Base-by-base conservation (phyloP, 352 stramenopile genomes). In the Phytophthora palmivora region DNA sequence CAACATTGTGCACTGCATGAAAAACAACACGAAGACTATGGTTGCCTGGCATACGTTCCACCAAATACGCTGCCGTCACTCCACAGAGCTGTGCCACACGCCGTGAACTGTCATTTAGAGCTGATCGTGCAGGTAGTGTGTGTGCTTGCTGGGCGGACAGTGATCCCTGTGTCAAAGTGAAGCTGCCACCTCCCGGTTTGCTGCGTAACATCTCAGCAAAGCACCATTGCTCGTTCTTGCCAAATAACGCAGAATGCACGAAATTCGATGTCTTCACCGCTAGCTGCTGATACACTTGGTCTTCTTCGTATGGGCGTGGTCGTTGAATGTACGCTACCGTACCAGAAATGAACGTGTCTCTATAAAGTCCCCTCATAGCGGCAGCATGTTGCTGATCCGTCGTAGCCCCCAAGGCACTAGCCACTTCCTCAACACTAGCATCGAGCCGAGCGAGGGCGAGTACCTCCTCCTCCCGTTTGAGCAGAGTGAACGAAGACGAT, bases 211-310 rank as follows among this genome's bases (percentile, higher is more conserved):
- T 63, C 46, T 79, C 67, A 6, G 56, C 67, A 43, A 68, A 76
- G 45, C 67, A 79, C 71, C 71, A 79, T 21, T 80, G 72, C 33
- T 80, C 72, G 47, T 80, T 78, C 51, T 75, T 76, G 4, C 59
- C 60, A 8, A 78, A 39, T 4, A 78, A 12, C 1, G 60, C 47
- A 7, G 68, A 72, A 39, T 63, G 68, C 5, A 80, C 72, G 34
- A 80, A 80, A 41, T 39, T 76, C 6, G 52, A 53, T 0, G 68
- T 71, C 38, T 80, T 80, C 11, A 78, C 59, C 0, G 54, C 30
- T 14, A 72, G 15, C 30, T 72, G 67, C 30, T 62, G 56, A 26
- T 56, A 45, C 6, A 24, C 24, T 32, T 19, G 34, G 10, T 62
- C 44, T 6, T 53, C 18, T 19, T 61, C 39, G 34, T 47, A 51